Base-by-base conservation (phyloP, 768 basidiomycete genomes). In the Termitomyces sp. region DNA sequence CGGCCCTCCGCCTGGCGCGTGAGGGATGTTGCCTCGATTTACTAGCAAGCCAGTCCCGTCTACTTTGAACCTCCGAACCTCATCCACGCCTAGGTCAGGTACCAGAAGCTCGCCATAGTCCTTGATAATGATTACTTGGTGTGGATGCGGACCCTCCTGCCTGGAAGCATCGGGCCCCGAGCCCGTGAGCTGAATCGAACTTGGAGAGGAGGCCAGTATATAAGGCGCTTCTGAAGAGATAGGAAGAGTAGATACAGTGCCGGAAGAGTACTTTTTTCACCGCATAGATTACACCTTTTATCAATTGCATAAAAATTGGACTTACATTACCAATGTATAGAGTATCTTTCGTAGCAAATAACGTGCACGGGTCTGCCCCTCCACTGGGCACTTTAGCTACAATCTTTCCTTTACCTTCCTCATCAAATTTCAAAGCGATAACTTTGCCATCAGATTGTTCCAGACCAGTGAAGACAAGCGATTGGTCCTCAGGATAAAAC, bases 71-170 rank as follows among this genome's bases (percentile, higher is more conserved):
- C 81, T 75, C 72, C 81, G 85, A 16, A 91, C 79, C 54, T 78
- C 77, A 68, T 94, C 93, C 3, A 82, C 78, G 4, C 92, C 92
- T 6, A 95, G 75, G 69, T 94, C 91, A 1, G 89, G 84, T 1
- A 91, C 77, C 46, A 92, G 77, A 13, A 93, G 71, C 62, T 90
- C 88, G 30, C 75, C 66, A 50, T 78, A 74, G 18, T 74, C 70
- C 33, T 78, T 70, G 42, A 82, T 78, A 15, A 85, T 65, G 58
- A 79, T 66, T 36, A 86, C 83, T 65, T 93, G 88, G 72, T 94
- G 93, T 0, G 90, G 88, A 67, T 95, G 93, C 4, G 91, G 79
- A 6, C 74, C 70, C 57, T 85, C 81, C 68, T 95, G 93, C 36
- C 93, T 80, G 20, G 80, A 79, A 6, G 68, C 65, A 67, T 90